Percentiles rank a stretch among this genome's conserved stretches.
These are phyloP conservation scores for Cucumis melo DNA, from an alignment of 306 rosid genomes.

Conservation along the genomic window DNA sequence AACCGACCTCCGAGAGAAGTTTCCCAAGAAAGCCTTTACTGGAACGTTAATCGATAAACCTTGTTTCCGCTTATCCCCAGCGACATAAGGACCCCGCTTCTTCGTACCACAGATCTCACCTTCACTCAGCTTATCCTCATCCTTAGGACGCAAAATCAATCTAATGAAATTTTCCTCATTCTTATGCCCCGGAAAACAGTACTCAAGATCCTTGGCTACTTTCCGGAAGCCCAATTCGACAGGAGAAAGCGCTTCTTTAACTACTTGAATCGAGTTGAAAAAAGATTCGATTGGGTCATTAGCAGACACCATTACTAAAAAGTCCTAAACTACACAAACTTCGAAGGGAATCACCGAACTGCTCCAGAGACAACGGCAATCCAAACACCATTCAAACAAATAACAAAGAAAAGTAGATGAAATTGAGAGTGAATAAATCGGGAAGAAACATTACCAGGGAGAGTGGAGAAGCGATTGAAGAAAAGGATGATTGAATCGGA, in stretches of 20 bases:
- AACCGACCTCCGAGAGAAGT: constrained; percentile 43
- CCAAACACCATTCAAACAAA: background rate
- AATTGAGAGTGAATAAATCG: background rate
- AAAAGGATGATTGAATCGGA: background rate
- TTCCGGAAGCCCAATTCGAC: constrained; percentile 62
- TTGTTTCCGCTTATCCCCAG: constrained; percentile 37
- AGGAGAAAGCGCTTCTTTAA: constrained; percentile 68
- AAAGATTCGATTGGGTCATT: constrained; percentile 80
- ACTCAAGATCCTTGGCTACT: constrained; percentile 85
- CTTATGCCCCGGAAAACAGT: constrained; percentile 49
- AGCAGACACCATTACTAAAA: constrained; percentile 56
- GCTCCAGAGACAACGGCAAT: constrained; percentile 3
- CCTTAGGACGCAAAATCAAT: constrained; percentile 33
- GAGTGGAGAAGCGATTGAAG: background rate
- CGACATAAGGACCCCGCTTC: constrained; percentile 27
- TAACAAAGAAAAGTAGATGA: background rate
- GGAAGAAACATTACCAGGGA: background rate
- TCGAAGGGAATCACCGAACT: constrained; percentile 3
- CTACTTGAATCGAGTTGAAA: constrained; percentile 68
- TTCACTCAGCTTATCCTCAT: constrained; percentile 26
- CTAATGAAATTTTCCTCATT: constrained; percentile 33
- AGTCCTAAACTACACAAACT: constrained; percentile 9
- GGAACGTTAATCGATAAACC: constrained; percentile 59
- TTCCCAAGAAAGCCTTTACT: constrained; percentile 49
- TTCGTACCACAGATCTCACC: constrained; percentile 58